phyloP scores from a whole-genome alignment of 768 basidiomycete genomes.

The Podaxis pistillaris region DNA sequence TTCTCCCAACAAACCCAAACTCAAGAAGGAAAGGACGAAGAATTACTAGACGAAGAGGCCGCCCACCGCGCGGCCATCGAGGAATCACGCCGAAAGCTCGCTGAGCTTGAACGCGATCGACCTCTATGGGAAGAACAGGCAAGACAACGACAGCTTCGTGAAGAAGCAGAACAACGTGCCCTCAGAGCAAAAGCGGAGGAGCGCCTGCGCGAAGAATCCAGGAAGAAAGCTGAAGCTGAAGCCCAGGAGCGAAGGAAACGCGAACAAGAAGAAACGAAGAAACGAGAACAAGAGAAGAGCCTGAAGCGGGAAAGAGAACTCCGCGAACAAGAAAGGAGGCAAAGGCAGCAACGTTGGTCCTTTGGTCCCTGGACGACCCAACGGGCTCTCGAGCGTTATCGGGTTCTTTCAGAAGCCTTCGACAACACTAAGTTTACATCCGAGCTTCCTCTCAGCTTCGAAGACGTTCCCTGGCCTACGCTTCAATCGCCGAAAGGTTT shows the following conservation, averaged over 20 bases:
- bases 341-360: constrained; percentile 55
- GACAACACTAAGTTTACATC: constrained; percentile 57
- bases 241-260: constrained; percentile 24
- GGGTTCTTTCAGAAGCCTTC: constrained; percentile 56
- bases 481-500: constrained; percentile 51
- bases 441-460: constrained; percentile 53
- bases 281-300: constrained; percentile 22
- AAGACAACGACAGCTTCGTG: constrained; percentile 40
- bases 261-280: constrained; percentile 29
- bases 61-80: constrained; percentile 45
- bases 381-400: constrained; percentile 73
- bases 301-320: constrained; percentile 25
- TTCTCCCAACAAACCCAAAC: neutral
- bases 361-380: constrained; percentile 60
- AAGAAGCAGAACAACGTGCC: constrained; percentile 42
- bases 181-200: constrained; percentile 33
- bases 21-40: constrained; percentile 10
- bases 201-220: constrained; percentile 29
- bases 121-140: constrained; percentile 62
- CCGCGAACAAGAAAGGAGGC: constrained; percentile 16
- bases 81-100: constrained; percentile 66
- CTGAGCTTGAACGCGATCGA: constrained; percentile 61
- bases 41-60: constrained; percentile 24
- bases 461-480: constrained; percentile 76
- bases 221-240: constrained; percentile 28